Percentiles rank a stretch among this genome's conserved stretches.
These are phyloP conservation scores for Claviceps paspali DNA, from an alignment of 2,329 filamentous ascomycete genomes.

Conservation along the genomic window DNA sequence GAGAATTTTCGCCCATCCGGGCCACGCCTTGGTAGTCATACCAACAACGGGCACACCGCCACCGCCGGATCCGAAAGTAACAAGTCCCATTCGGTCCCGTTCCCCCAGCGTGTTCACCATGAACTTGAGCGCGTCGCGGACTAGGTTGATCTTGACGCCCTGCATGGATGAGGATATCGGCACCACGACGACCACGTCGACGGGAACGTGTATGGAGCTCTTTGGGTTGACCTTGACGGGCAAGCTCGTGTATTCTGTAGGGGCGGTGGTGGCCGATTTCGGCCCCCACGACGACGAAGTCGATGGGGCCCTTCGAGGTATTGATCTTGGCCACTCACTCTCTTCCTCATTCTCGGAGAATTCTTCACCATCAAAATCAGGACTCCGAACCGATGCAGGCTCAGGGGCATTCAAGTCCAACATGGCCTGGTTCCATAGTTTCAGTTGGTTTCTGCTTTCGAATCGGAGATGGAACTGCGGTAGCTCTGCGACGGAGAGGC, in stretches of 20 bases:
- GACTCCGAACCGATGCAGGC: slow-evolving; percentile 44
- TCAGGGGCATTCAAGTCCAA: slow-evolving; percentile 67
- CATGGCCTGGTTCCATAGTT: slow-evolving; percentile 79
- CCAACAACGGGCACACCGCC: slow-evolving; percentile 92
- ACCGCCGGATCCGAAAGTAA: slow-evolving; percentile 89
- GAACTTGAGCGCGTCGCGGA: slow-evolving; percentile 83
- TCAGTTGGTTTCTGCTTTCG: slow-evolving; percentile 66
- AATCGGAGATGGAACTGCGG: slow-evolving; percentile 92
- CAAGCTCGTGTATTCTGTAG: slow-evolving; percentile 80
- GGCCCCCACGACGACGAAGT: slow-evolving; percentile 67
- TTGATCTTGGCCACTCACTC: slow-evolving; percentile 52
- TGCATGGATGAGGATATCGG: slow-evolving; percentile 98
- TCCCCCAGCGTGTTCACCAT: slow-evolving; percentile 82
- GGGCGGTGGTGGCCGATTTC: slow-evolving; percentile 73
- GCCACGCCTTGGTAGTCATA: slow-evolving; percentile 93
- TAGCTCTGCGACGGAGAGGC: slow-evolving; percentile 78
- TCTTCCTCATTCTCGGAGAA: slow-evolving; percentile 79
- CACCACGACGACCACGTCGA: slow-evolving; percentile 92
- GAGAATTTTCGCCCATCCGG: slow-evolving; percentile 75
- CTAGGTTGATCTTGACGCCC: slow-evolving; percentile 91
- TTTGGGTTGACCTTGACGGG: slow-evolving; percentile 31
- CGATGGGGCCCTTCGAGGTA: slow-evolving; percentile 61
- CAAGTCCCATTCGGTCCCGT: slow-evolving; percentile 88
- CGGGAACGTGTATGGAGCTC: slow-evolving; percentile 63
- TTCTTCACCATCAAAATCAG: slow-evolving; percentile 66